Conservation (phyloP, 768 basidiomycete genomes). For the Megacollybia marginata region DNA sequence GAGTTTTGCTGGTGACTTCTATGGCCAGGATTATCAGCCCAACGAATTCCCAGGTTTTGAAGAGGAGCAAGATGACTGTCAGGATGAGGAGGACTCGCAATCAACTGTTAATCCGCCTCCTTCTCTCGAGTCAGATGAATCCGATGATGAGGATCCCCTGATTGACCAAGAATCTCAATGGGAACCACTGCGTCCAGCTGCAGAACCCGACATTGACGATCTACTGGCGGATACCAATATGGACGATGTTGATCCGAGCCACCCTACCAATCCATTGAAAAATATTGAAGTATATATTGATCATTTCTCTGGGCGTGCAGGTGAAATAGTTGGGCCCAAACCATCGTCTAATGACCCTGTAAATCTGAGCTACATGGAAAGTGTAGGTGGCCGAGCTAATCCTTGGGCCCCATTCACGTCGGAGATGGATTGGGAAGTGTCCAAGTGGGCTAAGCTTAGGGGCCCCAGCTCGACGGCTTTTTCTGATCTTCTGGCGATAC, state of each 20-base stretch:
- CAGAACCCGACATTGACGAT: no score
- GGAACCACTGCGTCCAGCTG: background rate
- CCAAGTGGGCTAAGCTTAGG: slow-evolving; percentile 23
- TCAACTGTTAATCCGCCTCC: no score
- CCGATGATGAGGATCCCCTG: no score
- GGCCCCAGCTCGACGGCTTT: slow-evolving; percentile 20
- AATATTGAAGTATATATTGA: background rate
- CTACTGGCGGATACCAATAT: no score
- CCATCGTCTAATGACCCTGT: background rate
- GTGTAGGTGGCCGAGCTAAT: background rate
- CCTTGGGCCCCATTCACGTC: slow-evolving; percentile 16
- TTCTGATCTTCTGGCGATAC: slow-evolving; percentile 20
- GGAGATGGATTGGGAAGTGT: slow-evolving; percentile 16
- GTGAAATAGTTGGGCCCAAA: background rate
- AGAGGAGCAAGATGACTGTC: no score
- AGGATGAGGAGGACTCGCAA: no score
- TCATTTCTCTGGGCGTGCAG: background rate
- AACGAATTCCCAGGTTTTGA: background rate
- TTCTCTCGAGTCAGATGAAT: no score
- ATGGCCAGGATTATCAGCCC: slow-evolving; percentile 2
- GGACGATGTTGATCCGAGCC: background rate
- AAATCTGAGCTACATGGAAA: background rate
- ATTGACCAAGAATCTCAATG: background rate
- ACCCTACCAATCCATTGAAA: background rate
- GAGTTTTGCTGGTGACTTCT: slow-evolving; percentile 3